A percentile compares a stretch with the other conserved stretches of the same genome.
Conservation (phyloP, 2,329 filamentous ascomycete species). For the Beauveria sp. region DNA sequence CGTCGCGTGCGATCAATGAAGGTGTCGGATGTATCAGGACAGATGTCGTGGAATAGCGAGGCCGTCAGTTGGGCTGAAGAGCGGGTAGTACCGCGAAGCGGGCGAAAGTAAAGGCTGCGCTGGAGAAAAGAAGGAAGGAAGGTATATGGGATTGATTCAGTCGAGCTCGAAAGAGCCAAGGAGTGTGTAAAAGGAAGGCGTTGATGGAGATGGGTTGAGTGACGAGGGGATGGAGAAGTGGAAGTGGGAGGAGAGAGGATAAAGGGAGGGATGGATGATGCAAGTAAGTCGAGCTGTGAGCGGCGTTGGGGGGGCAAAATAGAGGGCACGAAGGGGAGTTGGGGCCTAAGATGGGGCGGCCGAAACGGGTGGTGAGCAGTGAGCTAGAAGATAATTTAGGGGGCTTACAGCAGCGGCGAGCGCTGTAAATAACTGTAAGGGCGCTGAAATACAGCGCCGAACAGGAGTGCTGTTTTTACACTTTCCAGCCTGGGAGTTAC, state of each 20-base stretch:
- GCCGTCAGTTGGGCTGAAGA: not conserved
- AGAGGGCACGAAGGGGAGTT: not conserved
- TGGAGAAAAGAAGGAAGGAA: constrained; percentile 25
- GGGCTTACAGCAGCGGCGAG: no score
- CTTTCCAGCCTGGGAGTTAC: no score
- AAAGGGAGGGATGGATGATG: constrained; percentile 10
- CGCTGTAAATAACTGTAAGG: no score
- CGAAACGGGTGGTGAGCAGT: not conserved
- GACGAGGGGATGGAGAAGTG: not conserved
- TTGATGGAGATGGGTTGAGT: constrained; percentile 17
- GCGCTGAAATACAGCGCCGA: no score
- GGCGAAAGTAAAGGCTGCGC: constrained; percentile 3
- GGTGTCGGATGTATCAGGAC: constrained; percentile 13
- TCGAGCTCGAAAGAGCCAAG: constrained; percentile 27
- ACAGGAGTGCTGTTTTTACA: no score
- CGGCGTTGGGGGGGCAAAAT: not conserved
- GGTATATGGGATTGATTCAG: constrained; percentile 23
- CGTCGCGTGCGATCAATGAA: constrained; percentile 29
- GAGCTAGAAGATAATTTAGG: not conserved
- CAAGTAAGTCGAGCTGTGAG: constrained; percentile 2
- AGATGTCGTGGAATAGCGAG: constrained; percentile 8
- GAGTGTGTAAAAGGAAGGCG: constrained; percentile 28
- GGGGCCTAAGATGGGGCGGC: not conserved
- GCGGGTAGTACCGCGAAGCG: not conserved
- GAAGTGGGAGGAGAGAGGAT: constrained; percentile 1